These are phyloP conservation scores for Geum urbanum DNA, from an alignment of 306 rosid genomes.

Conservation along the genomic window DNA sequence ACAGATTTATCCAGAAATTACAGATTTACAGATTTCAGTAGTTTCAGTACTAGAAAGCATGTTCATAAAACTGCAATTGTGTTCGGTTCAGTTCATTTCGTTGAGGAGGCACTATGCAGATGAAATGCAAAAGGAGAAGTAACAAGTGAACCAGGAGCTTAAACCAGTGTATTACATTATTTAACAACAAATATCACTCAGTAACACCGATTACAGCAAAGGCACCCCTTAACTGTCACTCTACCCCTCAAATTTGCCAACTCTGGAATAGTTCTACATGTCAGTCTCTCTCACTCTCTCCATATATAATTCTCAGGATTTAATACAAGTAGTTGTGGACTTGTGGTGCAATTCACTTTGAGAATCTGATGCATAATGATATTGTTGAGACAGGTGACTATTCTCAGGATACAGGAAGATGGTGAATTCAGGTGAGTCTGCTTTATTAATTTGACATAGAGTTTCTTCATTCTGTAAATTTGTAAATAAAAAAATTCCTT, in stretches of 20 bases:
- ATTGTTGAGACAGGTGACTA: constrained; percentile 67
- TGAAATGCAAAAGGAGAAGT: not conserved
- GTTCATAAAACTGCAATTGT: no score
- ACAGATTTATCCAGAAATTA: no score
- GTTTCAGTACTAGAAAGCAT: no score
- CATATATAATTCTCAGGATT: constrained; percentile 9
- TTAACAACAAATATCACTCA: not conserved
- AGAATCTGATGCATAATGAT: constrained; percentile 16
- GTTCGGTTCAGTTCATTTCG: no score
- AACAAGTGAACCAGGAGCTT: not conserved
- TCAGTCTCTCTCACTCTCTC: constrained; percentile 36
- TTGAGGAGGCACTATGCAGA: no score
- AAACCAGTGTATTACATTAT: constrained; percentile 12
- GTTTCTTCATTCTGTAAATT: not conserved
- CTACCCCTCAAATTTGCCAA: constrained; percentile 93
- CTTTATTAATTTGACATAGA: constrained; percentile 11
- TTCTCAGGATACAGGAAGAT: constrained; percentile 72
- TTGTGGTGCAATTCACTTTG: constrained; percentile 15
- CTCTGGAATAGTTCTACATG: constrained; percentile 89
- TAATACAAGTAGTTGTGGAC: not conserved
- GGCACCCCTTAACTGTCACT: constrained; percentile 59
- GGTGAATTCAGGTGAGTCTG: constrained; percentile 61
- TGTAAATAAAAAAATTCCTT: not conserved
- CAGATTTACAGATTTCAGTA: no score
- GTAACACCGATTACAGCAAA: not conserved